Evolutionary conservation across 108 stramenopile genomes (phyloP).

Genomic region (Heterococcus sp.): DNA sequence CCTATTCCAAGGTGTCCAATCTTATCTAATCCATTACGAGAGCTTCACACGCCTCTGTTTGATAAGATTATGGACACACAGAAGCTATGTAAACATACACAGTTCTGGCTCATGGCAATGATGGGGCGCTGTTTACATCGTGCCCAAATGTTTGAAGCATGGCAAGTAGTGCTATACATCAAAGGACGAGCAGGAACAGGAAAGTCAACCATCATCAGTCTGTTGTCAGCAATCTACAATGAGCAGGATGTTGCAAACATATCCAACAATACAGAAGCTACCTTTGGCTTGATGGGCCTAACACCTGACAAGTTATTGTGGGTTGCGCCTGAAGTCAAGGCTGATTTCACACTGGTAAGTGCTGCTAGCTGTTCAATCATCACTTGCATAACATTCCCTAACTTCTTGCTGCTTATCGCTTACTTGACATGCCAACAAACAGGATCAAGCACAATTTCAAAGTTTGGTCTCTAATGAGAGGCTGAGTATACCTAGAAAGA

Average conservation of each 20-base stretch:
- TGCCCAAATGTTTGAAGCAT: background rate
- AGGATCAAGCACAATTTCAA: conserved; percentile 17
- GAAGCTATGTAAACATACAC: background rate
- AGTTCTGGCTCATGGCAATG: background rate
- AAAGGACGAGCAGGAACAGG: conserved; percentile 8
- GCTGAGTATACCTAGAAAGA: background rate
- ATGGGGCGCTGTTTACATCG: background rate
- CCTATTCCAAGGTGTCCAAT: background rate
- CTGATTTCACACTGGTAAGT: conserved; percentile 10
- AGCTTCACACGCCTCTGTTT: background rate
- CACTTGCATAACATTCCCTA: too few species aligned
- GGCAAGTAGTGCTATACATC: conserved; percentile 19
- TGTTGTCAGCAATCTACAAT: conserved; percentile 7
- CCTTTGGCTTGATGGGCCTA: background rate
- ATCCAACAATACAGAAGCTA: conserved; percentile 8
- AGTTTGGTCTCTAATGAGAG: conserved; percentile 1
- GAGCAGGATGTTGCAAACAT: background rate
- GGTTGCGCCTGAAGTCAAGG: conserved; percentile 5
- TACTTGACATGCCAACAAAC: too few species aligned
- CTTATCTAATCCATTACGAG: too few species aligned
- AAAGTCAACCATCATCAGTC: conserved; percentile 1
- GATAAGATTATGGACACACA: conserved; percentile 1
- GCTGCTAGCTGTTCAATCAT: too few species aligned
- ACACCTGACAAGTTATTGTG: conserved; percentile 1
- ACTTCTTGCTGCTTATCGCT: too few species aligned